phyloP scores from a whole-genome alignment of 176 grass and related monocot species.

The Bromus sterilis region DNA sequence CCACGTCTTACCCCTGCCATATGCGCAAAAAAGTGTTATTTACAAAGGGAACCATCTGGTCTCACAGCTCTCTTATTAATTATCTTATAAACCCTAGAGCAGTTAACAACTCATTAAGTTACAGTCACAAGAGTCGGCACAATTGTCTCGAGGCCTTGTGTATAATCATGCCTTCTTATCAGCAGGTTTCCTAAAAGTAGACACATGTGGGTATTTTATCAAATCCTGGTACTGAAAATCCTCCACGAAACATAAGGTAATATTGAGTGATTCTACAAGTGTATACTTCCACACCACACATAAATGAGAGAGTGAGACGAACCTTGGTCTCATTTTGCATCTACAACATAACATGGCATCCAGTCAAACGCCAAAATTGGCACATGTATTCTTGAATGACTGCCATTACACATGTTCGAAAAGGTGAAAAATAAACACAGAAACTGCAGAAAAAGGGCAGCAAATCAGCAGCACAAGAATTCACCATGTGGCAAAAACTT shows the following conservation, averaged over 20 bases:
- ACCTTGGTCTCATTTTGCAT: conserved; percentile 17
- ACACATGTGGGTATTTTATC: neutral
- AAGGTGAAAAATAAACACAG: neutral
- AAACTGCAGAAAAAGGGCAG: neutral
- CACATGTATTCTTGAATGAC: neutral
- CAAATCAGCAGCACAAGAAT: neutral
- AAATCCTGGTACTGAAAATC: neutral
- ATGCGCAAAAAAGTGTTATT: neutral
- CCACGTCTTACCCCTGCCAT: neutral
- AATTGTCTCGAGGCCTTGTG: conserved; percentile 1
- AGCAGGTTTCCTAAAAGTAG: neutral
- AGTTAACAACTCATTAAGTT: neutral
- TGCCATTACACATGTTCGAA: neutral
- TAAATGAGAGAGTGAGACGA: neutral
- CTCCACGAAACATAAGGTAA: neutral
- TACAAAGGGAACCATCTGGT: neutral
- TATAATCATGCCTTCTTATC: neutral
- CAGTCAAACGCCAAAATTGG: neutral
- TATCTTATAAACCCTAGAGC: neutral
- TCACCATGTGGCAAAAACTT: neutral
- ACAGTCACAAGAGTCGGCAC: neutral
- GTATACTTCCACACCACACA: neutral
- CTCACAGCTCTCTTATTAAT: neutral
- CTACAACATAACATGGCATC: neutral
- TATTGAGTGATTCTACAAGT: neutral